These are phyloP conservation scores for Phytophthora pseudosyringae DNA, from an alignment of 352 stramenopile species.

Conservation along the genomic window DNA sequence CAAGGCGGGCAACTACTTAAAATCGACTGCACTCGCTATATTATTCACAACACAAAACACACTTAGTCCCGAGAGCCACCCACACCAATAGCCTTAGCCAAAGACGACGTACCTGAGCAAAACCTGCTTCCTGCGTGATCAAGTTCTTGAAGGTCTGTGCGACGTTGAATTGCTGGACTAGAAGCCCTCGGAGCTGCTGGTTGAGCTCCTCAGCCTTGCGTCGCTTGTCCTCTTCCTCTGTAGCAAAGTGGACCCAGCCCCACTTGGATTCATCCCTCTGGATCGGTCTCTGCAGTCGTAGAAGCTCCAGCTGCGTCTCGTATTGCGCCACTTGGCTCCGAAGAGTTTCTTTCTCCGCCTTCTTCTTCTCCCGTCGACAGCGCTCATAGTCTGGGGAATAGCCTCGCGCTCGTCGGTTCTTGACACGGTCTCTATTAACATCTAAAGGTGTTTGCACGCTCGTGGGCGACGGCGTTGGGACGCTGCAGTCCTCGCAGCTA, in stretches of 20 bases:
- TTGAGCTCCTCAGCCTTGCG: slow-evolving; percentile 21
- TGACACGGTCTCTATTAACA: not conserved
- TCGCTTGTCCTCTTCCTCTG: slow-evolving; percentile 16
- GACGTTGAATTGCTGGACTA: slow-evolving; percentile 3
- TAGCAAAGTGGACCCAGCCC: slow-evolving; percentile 10
- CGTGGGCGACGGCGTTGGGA: not conserved
- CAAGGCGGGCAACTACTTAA: not conserved
- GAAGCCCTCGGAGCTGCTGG: not conserved
- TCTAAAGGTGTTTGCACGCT: too few species aligned
- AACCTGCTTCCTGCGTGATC: not conserved
- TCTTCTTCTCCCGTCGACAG: slow-evolving; percentile 20
- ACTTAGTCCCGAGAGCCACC: not conserved
- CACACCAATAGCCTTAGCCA: too few species aligned
- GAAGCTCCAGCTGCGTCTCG: slow-evolving; percentile 20
- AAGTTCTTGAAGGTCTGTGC: not conserved
- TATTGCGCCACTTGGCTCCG: slow-evolving; percentile 13
- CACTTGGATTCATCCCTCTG: slow-evolving; percentile 8
- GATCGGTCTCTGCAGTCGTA: slow-evolving; percentile 1
- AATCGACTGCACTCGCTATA: slow-evolving; percentile 3
- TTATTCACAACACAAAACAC: too few species aligned
- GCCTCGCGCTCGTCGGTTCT: not conserved
- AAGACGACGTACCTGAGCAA: slow-evolving; percentile 4
- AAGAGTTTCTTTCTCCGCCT: slow-evolving; percentile 13
- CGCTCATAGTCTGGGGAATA: slow-evolving; percentile 14
- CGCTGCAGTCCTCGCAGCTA: not conserved